These are phyloP conservation scores for Phytophthora sojae DNA, from an alignment of 352 stramenopile genomes.

Conservation along the genomic window DNA sequence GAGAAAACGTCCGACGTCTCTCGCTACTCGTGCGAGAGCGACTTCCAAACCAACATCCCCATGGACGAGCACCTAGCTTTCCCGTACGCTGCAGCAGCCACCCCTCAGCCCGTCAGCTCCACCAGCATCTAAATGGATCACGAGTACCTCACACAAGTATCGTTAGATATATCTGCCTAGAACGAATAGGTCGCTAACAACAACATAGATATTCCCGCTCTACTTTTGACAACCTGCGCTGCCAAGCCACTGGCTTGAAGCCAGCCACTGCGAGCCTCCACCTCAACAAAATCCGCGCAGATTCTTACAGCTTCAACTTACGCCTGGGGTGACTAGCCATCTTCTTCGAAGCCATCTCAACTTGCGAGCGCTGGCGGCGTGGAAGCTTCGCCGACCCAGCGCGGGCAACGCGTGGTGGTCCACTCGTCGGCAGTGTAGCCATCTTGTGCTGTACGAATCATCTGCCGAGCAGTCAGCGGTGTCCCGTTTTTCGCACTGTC, in stretches of 20 bases:
- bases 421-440: background rate
- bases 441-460: slow-evolving; percentile 23
- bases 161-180: slow-evolving; percentile 9
- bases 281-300: background rate
- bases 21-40: slow-evolving; percentile 22
- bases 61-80: slow-evolving; percentile 22
- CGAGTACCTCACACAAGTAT: slow-evolving; percentile 1
- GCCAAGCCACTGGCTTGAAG: too few species aligned
- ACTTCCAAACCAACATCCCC: slow-evolving; percentile 23
- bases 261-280: background rate
- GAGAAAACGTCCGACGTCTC: slow-evolving; percentile 15
- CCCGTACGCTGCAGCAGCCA: slow-evolving; percentile 12
- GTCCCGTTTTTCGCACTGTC: background rate
- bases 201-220: slow-evolving; percentile 3
- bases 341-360: background rate
- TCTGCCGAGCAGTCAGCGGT: slow-evolving; percentile 12
- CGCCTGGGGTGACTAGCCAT: background rate
- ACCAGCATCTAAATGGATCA: slow-evolving; percentile 15
- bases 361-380: slow-evolving; percentile 2
- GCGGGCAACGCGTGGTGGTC: slow-evolving; percentile 7
- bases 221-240: too few species aligned
- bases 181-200: background rate
- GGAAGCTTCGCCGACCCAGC: slow-evolving; percentile 19
- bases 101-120: slow-evolving; percentile 11
- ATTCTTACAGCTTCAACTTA: background rate